Evolutionary conservation across 2,329 filamentous ascomycete species (phyloP), one percentile per base, ranked within the genome.

Genomic region (Colletotrichum echinochloae): DNA sequence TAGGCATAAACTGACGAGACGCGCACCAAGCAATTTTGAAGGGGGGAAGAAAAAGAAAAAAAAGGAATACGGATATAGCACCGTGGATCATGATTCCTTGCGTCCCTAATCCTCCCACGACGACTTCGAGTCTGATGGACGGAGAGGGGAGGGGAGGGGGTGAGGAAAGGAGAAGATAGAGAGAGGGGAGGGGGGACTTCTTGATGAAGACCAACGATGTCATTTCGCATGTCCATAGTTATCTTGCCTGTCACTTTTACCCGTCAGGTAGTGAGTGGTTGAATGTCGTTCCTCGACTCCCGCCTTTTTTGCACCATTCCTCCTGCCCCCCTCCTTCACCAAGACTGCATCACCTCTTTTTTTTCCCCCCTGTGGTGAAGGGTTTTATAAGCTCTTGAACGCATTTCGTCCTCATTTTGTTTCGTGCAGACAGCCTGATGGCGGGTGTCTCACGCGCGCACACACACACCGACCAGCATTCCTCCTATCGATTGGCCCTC

Each of bases 261-360:
- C 51, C 28, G 16, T 26, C n/a, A n/a, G n/a, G n/a, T n/a, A n/a
- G n/a, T n/a, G n/a, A 26, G 14, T 46, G 39, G 33, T 48, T 57
- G 61, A 46, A 37, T 57, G 61, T 57, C 61, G 48, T 37, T 64
- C 61, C 55, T 64, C 51, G 33, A 64, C 61, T 64, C 28, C 49
- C 28, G 51, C 39, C 51, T 59, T 41, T 16, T 48, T 14, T 28
- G 16, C 62, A 18, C 30, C 30, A 30, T 41, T 26, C 16, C 49
- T 48, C 18, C 52, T 26, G 26, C n/a, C n/a, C 37, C 7, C 35
- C 30, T 30, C 62, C 23, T 46, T 39, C 41, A 65, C 20, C 62
- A 20, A n/a, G 60, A 46, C 39, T 26, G 44, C 51, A 61, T 54
- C 6, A 6, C 18, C 18, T 41, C 8, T 20, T 3, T 12, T n/a